phyloP scores from a whole-genome alignment of 352 stramenopile species.

The Phytophthora nicotianae region DNA sequence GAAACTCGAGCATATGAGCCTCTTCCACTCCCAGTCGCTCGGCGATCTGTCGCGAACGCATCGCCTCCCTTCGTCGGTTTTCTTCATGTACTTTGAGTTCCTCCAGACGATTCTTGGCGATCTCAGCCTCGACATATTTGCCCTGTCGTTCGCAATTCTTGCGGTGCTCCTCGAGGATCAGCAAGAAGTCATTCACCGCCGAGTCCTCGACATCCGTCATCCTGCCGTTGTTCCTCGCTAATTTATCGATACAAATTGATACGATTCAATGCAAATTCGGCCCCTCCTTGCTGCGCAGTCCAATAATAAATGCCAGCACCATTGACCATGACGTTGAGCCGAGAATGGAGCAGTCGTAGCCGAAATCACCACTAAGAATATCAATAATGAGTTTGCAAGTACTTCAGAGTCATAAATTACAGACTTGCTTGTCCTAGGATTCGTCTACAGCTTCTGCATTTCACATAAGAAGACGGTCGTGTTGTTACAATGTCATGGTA shows the following conservation, averaged over 20 bases:
- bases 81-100: slow-evolving; percentile 97
- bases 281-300: background rate
- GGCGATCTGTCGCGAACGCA: slow-evolving; percentile 94
- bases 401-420: too few relatives aligned
- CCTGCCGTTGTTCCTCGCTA: background rate
- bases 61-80: slow-evolving; percentile 94
- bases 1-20: slow-evolving; percentile 98
- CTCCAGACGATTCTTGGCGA: slow-evolving; percentile 95
- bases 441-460: background rate
- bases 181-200: slow-evolving; percentile 84
- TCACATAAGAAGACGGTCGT: background rate
- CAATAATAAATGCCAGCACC: slow-evolving; percentile 15
- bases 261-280: slow-evolving; percentile 4
- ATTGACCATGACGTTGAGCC: slow-evolving; percentile 1
- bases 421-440: too few relatives aligned
- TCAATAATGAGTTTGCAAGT: too few relatives aligned
- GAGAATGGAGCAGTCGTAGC: slow-evolving; percentile 1
- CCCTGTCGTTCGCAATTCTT: slow-evolving; percentile 97
- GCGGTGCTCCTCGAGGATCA: slow-evolving; percentile 94
- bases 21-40: slow-evolving; percentile 96
- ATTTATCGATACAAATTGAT: slow-evolving; percentile 14
- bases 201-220: slow-evolving; percentile 78
- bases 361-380: slow-evolving; percentile 22
- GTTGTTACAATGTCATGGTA: slow-evolving; percentile 5
- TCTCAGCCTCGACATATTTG: slow-evolving; percentile 98